Evolutionary conservation across 2,329 filamentous ascomycete species (phyloP), one percentile per base, ranked within the genome.

Genomic region (Fusarium sp.): DNA sequence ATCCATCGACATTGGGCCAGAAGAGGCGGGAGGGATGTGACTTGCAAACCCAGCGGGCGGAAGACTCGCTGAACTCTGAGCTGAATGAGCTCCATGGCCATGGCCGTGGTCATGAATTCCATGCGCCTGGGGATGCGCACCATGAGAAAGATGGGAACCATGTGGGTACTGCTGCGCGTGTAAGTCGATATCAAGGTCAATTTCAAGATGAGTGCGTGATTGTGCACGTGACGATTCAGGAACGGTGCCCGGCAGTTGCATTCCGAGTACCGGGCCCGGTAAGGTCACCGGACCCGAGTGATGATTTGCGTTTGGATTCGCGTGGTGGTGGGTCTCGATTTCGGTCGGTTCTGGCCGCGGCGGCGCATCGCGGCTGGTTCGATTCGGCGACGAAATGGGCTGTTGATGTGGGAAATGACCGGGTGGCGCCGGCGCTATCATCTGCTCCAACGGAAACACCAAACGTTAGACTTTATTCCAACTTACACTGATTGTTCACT

Each of bases 321-420:
- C 51, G 58, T 69, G 73, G 47, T 62, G 69, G 74, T 73, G 74
- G 71, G 74, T 69, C 68, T 74, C 71, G 55, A 68, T 69, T 48
- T 74, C 69, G 62, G 68, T 72, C 75, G 77, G 74, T 68, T 72
- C 66, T 75, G 66, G 77, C 67, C 75, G 77, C 24, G 70, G 63
- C 70, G 64, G 75, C 64, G 69, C 66, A 71, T 75, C 64, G 65
- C 65, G 64, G 69, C 75, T 78, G 74, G 77, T 77, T 77, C 77
- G 77, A 78, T 78, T 77, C 65, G 68, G 66, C 61, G 74, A 62
- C 39, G 77, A 73, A 78, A 77, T 78, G 77, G 77, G 75, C 77
- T 78, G 77, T 78, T 78, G 76, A 62, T 69, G 66, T 62, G 72
- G 76, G 51, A 71, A 70, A 54, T 76, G 74, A n/a, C 62, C 68